Evolutionary conservation across 2,329 filamentous ascomycete genomes (phyloP).

Genomic region (Aureobasidium sp.): DNA sequence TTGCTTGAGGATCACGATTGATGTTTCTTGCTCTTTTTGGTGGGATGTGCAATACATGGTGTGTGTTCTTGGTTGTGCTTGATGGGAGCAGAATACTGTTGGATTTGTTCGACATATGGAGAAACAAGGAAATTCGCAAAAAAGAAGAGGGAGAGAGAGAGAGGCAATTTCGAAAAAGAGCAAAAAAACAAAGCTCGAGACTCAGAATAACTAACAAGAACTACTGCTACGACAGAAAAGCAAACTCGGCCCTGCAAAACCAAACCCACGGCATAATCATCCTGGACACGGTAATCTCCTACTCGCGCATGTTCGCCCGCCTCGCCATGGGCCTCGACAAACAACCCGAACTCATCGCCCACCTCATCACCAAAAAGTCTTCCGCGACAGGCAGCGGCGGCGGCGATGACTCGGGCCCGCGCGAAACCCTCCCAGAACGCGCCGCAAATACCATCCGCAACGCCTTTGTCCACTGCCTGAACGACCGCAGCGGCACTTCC

Average conservation of each 20-base stretch:
- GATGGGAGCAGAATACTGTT: background rate
- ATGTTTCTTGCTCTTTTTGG: too few species aligned
- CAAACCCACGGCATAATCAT: slow-evolving; percentile 73
- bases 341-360: slow-evolving; percentile 66
- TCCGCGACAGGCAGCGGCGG: slow-evolving; percentile 23
- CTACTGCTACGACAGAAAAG: slow-evolving; percentile 54
- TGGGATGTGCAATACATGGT: background rate
- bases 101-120: too few species aligned
- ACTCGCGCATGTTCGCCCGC: slow-evolving; percentile 72
- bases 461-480: slow-evolving; percentile 83
- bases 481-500: slow-evolving; percentile 64
- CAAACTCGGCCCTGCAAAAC: slow-evolving; percentile 73
- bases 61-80: background rate
- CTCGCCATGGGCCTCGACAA: slow-evolving; percentile 80
- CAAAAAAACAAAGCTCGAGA: background rate
- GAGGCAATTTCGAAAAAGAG: background rate
- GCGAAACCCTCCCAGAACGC: slow-evolving; percentile 74
- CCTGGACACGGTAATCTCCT: slow-evolving; percentile 73
- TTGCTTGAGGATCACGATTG: too few species aligned
- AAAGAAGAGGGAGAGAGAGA: background rate
- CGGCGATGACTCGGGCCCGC: slow-evolving; percentile 57
- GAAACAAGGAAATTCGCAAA: background rate
- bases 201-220: background rate
- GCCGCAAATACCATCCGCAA: slow-evolving; percentile 85
- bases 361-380: slow-evolving; percentile 38